Conservation (phyloP, 108 stramenopile species). For the Cylindrotheca fusiformis region DNA sequence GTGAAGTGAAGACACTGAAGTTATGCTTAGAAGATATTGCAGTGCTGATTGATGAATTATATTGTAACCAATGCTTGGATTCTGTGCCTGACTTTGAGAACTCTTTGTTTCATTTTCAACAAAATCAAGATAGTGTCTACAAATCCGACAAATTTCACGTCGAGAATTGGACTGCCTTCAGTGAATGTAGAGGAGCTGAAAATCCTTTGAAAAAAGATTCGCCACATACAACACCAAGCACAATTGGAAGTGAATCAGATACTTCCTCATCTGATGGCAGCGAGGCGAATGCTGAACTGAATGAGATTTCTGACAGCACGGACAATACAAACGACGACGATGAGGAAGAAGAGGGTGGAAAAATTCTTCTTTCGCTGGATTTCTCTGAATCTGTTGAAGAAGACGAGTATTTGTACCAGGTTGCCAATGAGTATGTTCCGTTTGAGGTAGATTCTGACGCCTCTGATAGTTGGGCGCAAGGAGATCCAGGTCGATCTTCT, state of each 20-base stretch:
- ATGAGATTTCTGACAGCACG: neutral
- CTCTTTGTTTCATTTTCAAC: slow-evolving; percentile 13
- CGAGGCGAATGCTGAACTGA: too few relatives aligned
- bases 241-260: too few relatives aligned
- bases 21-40: slow-evolving; percentile 44
- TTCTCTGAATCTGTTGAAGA: slow-evolving; percentile 6
- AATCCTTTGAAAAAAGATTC: too few relatives aligned
- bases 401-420: slow-evolving; percentile 25
- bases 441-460: slow-evolving; percentile 56
- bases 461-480: slow-evolving; percentile 53
- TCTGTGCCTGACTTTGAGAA: slow-evolving; percentile 27
- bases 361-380: slow-evolving; percentile 1
- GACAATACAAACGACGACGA: slow-evolving; percentile 4
- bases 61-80: slow-evolving; percentile 36
- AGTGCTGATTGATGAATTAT: slow-evolving; percentile 43
- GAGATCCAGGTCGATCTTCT: neutral
- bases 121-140: slow-evolving; percentile 7
- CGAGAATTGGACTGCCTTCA: slow-evolving; percentile 11
- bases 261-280: slow-evolving; percentile 5
- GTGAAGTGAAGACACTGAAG: slow-evolving; percentile 27
- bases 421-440: slow-evolving; percentile 37
- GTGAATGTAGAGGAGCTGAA: neutral
- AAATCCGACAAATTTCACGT: neutral
- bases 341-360: slow-evolving; percentile 4
- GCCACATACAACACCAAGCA: too few relatives aligned